Base-by-base conservation (phyloP, 768 basidiomycete genomes). In the Lyophyllum decastes region DNA sequence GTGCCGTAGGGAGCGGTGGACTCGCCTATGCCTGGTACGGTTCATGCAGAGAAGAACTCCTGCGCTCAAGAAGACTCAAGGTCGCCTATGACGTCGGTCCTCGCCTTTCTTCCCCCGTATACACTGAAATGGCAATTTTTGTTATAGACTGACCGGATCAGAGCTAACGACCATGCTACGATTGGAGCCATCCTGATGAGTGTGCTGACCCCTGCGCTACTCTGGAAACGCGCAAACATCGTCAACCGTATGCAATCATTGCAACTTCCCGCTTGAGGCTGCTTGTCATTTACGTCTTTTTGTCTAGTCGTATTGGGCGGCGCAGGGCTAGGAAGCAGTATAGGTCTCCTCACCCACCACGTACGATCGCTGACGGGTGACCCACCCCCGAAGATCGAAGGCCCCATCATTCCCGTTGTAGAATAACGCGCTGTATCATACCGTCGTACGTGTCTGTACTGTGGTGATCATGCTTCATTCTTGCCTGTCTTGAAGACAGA, bases 91-190 rank as follows among this genome's bases (percentile, higher is more conserved):
- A 90, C 67, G 90, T 90, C 68, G 25, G 61, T 51, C 49, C 27
- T 67, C 52, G 33, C 34, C 21, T 44, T 55, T 6, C 46, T 52
- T 34, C 27, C 34, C n/a, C 17, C 17, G 55, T 38, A 40, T 34
- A 56, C 43, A 16, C 41, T 38, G 49, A 52, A 48, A 51, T 57
- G 24, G 34, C 54, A 40, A 38, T 11, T 33, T 30, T 48, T 48
- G 11, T 47, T 33, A 30, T 49, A 92, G 89, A 81, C 78, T 14
- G 73, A 76, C 41, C 78, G 82, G 21, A 70, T 90, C 52, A 77
- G 90, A 61, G 78, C 80, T 47, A 85, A 91, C 54, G 92, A 93
- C 68, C 86, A 90, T 66, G 80, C 89, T 21, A 90, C 84, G 1
- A 89, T 93, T 46, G 92, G 92, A 24, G 79, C 79, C 19, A 65